Evolutionary conservation across 1,284 basidiomycete species (phyloP), one percentile per base, ranked within the genome.

Genomic region (Ceratobasidium papillatum): DNA sequence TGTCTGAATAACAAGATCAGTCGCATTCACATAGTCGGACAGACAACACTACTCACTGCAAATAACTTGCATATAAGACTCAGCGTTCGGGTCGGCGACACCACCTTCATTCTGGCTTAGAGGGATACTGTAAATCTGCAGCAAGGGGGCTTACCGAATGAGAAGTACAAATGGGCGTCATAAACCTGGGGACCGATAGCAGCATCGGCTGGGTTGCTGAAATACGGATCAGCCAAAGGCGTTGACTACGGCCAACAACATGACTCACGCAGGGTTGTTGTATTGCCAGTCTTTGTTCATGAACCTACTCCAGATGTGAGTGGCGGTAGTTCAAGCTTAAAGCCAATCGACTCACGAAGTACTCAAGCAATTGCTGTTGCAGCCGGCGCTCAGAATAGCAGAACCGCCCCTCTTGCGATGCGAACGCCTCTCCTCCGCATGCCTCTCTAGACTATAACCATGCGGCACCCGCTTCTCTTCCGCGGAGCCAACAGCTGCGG

Each of bases 271-370:
- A 17, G 89, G 89, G 79, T 87, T 84, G 78, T 89, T 85, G 78
- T 84, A 81, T 79, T 94, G 92, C 92, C 92, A 94, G 77, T 86
- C 88, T 65, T 90, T 79, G 78, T 94, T 91, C 91, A 92, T 92
- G 80, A 92, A 91, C 76, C 91, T 93, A 59, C 38, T 61, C 38
- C 25, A 41, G 17, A 54, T 22, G 30, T 34, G 7, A 71, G 61
- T 9, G 17, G 58, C 22, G 19, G n/a, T 34, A 61, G n/a, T 19
- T 32, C 19, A 1, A 65, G 22, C 11, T 11, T n/a, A n/a, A 27
- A 56, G 5, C 5, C 19, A 56, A 27, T n/a, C 25, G n/a, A 76
- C 75, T 58, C 59, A 77, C 76, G 75, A 66, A n/a, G 76, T 77
- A 36, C 43, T 75, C 65, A 77, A 43, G 43, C 77, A 76, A 56